Conservation (phyloP, 2,329 filamentous ascomycete genomes). For the Epicoccum sorghinum region DNA sequence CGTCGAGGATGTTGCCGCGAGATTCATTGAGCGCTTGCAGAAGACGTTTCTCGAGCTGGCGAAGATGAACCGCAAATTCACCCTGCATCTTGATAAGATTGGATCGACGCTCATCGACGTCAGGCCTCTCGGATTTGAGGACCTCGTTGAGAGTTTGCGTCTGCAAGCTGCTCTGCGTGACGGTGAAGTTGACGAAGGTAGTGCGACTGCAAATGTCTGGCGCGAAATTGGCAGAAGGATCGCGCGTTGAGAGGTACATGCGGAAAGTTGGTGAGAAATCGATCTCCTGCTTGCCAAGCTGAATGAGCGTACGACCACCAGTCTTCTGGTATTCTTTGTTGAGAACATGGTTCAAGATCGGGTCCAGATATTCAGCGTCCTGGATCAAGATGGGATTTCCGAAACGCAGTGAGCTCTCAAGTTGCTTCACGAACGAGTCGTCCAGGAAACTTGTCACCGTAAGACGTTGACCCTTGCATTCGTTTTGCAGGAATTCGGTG, state of each 20-base stretch:
- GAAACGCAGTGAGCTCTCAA: constrained; percentile 95
- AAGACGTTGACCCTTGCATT: constrained; percentile 89
- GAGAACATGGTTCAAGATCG: constrained; percentile 95
- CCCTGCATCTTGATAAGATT: constrained; percentile 99
- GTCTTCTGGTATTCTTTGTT: constrained; percentile 99
- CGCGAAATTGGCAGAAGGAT: constrained; percentile 93
- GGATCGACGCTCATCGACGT: constrained; percentile 93
- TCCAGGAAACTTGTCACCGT: constrained; percentile 98
- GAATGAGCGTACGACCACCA: constrained; percentile 94
- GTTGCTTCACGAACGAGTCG: constrained; percentile 95
- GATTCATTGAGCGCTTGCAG: constrained; percentile 96
- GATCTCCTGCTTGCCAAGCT: constrained; percentile 98
- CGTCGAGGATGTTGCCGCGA: constrained; percentile 95
- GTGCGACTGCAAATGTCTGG: constrained; percentile 98
- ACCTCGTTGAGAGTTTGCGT: constrained; percentile 98
- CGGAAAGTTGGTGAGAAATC: constrained; percentile 98
- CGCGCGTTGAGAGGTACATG: constrained; percentile 91
- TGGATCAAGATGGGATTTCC: constrained; percentile 98
- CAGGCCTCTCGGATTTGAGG: constrained; percentile 93
- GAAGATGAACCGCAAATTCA: constrained; percentile 98
- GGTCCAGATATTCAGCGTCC: constrained; percentile 95
- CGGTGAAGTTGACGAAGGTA: constrained; percentile 99
- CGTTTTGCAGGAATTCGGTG: constrained; percentile 92
- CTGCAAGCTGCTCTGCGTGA: constrained; percentile 97
- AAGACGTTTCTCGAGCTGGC: constrained; percentile 91